phyloP scores from a whole-genome alignment of 106 monocot genomes.

The Dioscorea zingiberensis region DNA sequence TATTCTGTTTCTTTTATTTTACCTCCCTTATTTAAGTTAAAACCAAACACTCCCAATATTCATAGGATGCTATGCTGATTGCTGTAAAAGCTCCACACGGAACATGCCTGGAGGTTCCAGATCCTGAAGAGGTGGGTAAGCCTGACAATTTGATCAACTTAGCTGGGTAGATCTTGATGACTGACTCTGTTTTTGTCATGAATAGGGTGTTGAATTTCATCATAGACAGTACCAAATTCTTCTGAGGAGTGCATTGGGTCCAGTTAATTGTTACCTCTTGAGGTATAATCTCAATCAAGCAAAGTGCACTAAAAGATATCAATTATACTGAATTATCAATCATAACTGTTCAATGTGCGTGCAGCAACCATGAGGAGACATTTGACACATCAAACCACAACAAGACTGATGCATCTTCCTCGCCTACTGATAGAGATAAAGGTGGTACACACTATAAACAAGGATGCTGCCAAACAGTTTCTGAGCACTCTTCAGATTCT shows the following conservation, averaged over 20 bases:
- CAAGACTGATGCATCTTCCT: no score
- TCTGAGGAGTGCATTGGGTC: conserved; percentile 81
- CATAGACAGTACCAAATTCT: conserved; percentile 56
- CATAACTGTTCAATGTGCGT: no score
- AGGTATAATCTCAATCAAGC: conserved; percentile 36
- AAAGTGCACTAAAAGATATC: no score
- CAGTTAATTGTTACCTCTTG: conserved; percentile 76
- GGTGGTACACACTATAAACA: no score
- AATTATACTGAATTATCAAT: no score
- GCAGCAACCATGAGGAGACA: conserved; percentile 38
- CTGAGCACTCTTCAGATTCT: no score
- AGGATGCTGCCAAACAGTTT: no score
- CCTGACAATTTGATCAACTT: no score
- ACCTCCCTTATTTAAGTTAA: no score
- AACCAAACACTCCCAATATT: neutral
- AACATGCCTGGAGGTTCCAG: conserved; percentile 84
- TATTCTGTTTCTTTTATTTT: no score
- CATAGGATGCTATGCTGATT: conserved; percentile 65
- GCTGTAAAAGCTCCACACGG: conserved; percentile 94
- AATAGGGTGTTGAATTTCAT: conserved; percentile 46
- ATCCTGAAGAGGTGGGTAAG: conserved; percentile 74
- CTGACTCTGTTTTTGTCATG: neutral
- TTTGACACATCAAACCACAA: conserved; percentile 17
- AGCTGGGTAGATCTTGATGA: no score
- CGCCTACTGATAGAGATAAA: no score